Percentiles rank a stretch among this genome's conserved stretches.
These are phyloP conservation scores for Chlorella sp. DNA, from an alignment of 139 green algal genomes.

Conservation along the genomic window DNA sequence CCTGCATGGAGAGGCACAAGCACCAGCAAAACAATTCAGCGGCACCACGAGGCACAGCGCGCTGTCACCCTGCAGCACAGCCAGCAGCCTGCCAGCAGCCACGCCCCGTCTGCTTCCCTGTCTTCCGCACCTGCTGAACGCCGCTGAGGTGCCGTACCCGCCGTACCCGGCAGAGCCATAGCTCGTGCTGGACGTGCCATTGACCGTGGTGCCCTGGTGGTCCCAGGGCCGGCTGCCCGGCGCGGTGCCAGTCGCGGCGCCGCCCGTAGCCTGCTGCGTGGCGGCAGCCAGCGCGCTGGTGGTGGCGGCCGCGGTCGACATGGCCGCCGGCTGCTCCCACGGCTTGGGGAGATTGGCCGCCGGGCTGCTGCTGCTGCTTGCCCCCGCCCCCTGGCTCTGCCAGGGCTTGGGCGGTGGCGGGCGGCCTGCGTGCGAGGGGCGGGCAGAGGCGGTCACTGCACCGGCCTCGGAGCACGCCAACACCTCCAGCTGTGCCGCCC, in stretches of 20 bases:
- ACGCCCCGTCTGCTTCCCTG: too few relatives aligned
- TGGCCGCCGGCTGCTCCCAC: conserved; percentile 51
- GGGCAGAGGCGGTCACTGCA: too few relatives aligned
- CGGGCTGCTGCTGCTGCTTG: background rate
- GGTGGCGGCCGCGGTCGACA: conserved; percentile 2
- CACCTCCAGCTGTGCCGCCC: too few relatives aligned
- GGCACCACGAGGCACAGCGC: too few relatives aligned
- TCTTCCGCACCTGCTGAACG: conserved; percentile 4
- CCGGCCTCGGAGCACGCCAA: too few relatives aligned
- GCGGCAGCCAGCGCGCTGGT: conserved; percentile 6
- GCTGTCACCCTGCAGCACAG: too few relatives aligned
- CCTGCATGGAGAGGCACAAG: background rate
- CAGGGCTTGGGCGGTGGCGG: conserved; percentile 48
- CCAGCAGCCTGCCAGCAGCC: too few relatives aligned
- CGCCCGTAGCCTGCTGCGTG: background rate
- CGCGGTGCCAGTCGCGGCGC: background rate
- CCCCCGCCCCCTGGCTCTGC: conserved; percentile 37
- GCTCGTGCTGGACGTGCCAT: conserved; percentile 1
- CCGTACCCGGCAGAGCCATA: conserved; percentile 1
- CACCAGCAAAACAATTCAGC: background rate
- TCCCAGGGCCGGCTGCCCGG: conserved; percentile 48
- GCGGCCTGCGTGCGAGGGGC: conserved; percentile 28
- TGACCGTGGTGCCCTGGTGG: conserved; percentile 10
- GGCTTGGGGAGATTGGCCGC: conserved; percentile 58
- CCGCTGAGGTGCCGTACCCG: conserved; percentile 14